phyloP scores from a whole-genome alignment of 2,329 filamentous ascomycete genomes.

The Paracamarosporium sp. region DNA sequence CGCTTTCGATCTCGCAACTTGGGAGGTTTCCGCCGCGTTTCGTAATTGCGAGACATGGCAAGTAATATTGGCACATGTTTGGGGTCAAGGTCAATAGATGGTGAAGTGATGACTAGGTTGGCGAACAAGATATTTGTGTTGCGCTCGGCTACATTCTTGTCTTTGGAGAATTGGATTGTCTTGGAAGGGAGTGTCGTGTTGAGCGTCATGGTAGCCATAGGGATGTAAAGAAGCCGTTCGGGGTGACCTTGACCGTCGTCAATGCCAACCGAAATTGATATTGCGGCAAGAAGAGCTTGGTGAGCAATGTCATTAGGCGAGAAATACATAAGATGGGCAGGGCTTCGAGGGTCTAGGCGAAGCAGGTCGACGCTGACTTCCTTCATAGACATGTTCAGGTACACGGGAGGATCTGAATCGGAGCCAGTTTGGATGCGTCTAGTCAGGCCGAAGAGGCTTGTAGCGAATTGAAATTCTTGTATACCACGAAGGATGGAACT shows the following conservation, averaged over 20 bases:
- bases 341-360: conserved; percentile 87
- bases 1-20: conserved; percentile 49
- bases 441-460: conserved; percentile 88
- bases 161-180: conserved; percentile 79
- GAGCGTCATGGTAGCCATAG: conserved; percentile 95
- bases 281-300: conserved; percentile 87
- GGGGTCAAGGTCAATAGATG: conserved; percentile 90
- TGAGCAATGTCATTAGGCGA: conserved; percentile 91
- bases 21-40: conserved; percentile 31
- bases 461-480: conserved; percentile 93
- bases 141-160: conserved; percentile 76
- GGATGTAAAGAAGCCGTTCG: conserved; percentile 88
- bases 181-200: conserved; percentile 95
- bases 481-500: conserved; percentile 90
- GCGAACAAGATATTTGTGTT: conserved; percentile 97
- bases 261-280: conserved; percentile 89
- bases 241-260: conserved; percentile 88
- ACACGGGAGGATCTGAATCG: conserved; percentile 72
- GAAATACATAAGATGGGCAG: conserved; percentile 98
- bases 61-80: conserved; percentile 87
- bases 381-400: conserved; percentile 91
- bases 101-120: conserved; percentile 94
- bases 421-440: conserved; percentile 76
- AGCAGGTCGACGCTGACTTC: conserved; percentile 94
- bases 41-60: conserved; percentile 69